phyloP scores from a whole-genome alignment of 176 grass and related monocot genomes.

The Saccharum officinarum region DNA sequence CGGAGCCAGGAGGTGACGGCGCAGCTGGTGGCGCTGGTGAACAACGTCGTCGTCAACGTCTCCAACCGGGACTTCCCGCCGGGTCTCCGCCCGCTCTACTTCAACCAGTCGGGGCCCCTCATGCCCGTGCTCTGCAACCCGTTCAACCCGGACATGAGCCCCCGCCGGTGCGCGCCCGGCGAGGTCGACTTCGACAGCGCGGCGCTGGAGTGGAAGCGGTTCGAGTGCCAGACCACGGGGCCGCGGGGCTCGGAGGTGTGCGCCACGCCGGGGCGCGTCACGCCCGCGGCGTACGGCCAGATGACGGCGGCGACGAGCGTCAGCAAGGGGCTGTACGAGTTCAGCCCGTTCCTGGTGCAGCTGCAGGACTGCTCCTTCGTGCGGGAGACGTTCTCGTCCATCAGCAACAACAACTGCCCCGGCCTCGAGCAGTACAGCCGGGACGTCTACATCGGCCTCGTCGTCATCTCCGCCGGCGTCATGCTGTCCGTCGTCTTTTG shows the following conservation, averaged over 20 bases:
- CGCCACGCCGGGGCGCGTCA: conserved; percentile 60
- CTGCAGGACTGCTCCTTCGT: conserved; percentile 91
- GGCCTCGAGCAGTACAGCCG: conserved; percentile 58
- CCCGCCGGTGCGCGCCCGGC: conserved; percentile 42
- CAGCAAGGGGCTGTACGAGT: conserved; percentile 64
- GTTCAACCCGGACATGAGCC: conserved; percentile 58
- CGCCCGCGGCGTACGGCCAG: conserved; percentile 62
- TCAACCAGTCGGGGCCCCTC: conserved; percentile 81
- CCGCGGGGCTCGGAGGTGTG: conserved; percentile 55
- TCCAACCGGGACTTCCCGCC: conserved; percentile 75
- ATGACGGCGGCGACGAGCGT: conserved; percentile 71
- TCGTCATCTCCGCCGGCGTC: conserved; percentile 52
- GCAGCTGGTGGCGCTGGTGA: conserved; percentile 80
- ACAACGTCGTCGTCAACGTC: conserved; percentile 88
- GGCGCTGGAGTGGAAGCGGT: conserved; percentile 67
- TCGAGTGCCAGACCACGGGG: conserved; percentile 44
- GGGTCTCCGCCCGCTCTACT: conserved; percentile 52
- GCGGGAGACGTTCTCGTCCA: conserved; percentile 66
- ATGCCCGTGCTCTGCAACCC: conserved; percentile 84
- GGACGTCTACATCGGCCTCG: conserved; percentile 58
- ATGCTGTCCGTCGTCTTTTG: conserved; percentile 75
- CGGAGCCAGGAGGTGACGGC: conserved; percentile 82
- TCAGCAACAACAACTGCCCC: conserved; percentile 69
- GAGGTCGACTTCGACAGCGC: conserved; percentile 68
- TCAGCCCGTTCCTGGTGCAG: conserved; percentile 70